Conservation (phyloP, 2,329 filamentous ascomycete species). For the Lachnellula willkommii region DNA sequence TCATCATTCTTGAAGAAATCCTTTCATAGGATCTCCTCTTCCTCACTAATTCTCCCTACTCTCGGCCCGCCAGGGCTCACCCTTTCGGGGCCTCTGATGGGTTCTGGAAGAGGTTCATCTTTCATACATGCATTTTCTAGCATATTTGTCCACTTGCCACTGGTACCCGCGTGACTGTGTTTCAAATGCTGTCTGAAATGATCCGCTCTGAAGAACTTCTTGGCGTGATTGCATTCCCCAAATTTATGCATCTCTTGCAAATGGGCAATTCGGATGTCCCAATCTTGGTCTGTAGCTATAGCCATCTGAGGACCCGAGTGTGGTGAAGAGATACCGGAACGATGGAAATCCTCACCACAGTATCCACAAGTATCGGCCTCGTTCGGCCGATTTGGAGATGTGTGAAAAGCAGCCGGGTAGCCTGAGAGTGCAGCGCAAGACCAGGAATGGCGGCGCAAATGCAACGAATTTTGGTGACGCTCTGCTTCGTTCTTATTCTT, state of each 20-base stretch:
- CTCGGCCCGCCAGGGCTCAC: slow-evolving; percentile 23
- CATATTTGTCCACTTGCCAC: slow-evolving; percentile 98
- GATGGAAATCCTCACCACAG: slow-evolving; percentile 81
- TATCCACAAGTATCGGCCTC: slow-evolving; percentile 84
- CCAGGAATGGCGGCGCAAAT: slow-evolving; percentile 91
- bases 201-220: slow-evolving; percentile 96
- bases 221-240: slow-evolving; percentile 93
- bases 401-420: slow-evolving; percentile 80
- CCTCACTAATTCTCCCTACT: slow-evolving; percentile 28
- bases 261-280: slow-evolving; percentile 81
- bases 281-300: slow-evolving; percentile 70
- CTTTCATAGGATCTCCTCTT: slow-evolving; percentile 25
- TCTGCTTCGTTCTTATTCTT: slow-evolving; percentile 99
- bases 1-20: background rate
- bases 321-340: slow-evolving; percentile 35
- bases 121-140: slow-evolving; percentile 96
- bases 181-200: slow-evolving; percentile 98
- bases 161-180: slow-evolving; percentile 92
- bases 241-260: slow-evolving; percentile 92
- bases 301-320: slow-evolving; percentile 37
- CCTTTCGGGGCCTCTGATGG: slow-evolving; percentile 28
- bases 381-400: slow-evolving; percentile 62
- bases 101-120: slow-evolving; percentile 60
- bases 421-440: slow-evolving; percentile 82
- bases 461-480: slow-evolving; percentile 90